Base-by-base conservation (phyloP, 2,329 filamentous ascomycete genomes). In the Laburnicola sp. region DNA sequence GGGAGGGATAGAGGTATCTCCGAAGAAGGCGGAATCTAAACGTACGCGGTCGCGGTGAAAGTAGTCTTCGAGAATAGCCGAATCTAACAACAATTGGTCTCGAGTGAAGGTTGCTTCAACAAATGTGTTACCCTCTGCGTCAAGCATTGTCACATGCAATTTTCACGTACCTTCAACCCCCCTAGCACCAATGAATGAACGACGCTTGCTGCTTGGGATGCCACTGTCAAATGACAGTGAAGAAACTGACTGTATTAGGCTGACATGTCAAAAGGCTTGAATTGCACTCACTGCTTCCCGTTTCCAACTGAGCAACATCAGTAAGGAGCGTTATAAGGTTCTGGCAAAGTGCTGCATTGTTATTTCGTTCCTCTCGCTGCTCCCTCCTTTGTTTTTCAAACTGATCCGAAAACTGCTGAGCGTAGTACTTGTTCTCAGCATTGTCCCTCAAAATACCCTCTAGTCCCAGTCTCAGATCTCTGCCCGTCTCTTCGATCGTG, bases 41-140 rank as follows among this genome's bases (percentile, higher is more conserved):
- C 39, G 42, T 6, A 58, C 31, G 8, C 49, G 48, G 37, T 53
- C 47, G 5, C 43, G 52, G 16, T 50, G 31, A 32, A 58, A 55
- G 38, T 32, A 53, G 28, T 48, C 43, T 45, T 50, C 52, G 0
- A 58, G 40, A n/a, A 30, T 3, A 3, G 45, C 41, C 1, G 55
- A 54, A 30, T 54, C 35, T 3, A 48, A 11, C 5, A 48, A 22
- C 3, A 55, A 37, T 3, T 52, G 32, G 6, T 44, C 47, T 42
- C 40, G 47, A 3, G 16, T 36, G 3, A 45, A 8, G 9, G 32
- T 11, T 5, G 21, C 23, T 8, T 25, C 28, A 36, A 22, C 6
- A 36, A 6, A 22, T 22, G 34, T 36, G n/a, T n/a, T n/a, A n/a
- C n/a, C n/a, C n/a, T n/a, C n/a, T n/a, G n/a, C n/a, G n/a, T n/a